Base-by-base conservation (phyloP, 2,329 filamentous ascomycete species). In the Beauveria australis region DNA sequence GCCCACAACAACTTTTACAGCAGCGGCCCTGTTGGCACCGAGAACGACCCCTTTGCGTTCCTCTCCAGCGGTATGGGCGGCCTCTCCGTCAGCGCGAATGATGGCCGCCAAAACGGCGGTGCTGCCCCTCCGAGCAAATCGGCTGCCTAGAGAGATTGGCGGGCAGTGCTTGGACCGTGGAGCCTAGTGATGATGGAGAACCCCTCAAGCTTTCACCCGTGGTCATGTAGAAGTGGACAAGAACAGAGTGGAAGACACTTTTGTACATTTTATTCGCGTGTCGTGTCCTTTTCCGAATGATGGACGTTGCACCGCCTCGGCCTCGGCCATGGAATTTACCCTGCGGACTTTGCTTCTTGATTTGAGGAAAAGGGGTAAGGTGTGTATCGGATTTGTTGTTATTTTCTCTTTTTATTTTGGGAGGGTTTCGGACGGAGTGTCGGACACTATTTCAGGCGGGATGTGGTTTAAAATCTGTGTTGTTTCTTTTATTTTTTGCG, bases 41-140 rank as follows among this genome's bases (percentile, higher is more conserved):
- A 89, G 69, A 87, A 79, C 66, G 89, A 92, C 67, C 89, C 89
- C 12, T 92, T 93, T 73, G 87, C 88, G 18, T 93, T 93, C 77
- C 81, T 94, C 56, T 89, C 87, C 33, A 82, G 83, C 33, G 87
- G 88, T 48, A 89, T 94, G 62, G 83, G 86, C 60, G 83, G 85
- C 54, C 80, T 94, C 57, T 86, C 86, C 43, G 89, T 94, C 66
- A 84, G 86, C 70, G 87, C 83, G 65, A 79, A 76, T 60, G 84
- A 87, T 64, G 78, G 78, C 64, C 84, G 84, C 60, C 84, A 87
- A 75, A 87, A 87, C 66, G 84, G 84, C 62, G 77, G 79, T 19
- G 76, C 77, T 59, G 80, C 78, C 59, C 81, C 82, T 54, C 78
- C 78, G 37, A 84, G 73, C 79, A 85, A 85, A 75, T 85, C 82